Base-by-base conservation (phyloP, 2,329 filamentous ascomycete genomes). In the Penicillium concentricum region DNA sequence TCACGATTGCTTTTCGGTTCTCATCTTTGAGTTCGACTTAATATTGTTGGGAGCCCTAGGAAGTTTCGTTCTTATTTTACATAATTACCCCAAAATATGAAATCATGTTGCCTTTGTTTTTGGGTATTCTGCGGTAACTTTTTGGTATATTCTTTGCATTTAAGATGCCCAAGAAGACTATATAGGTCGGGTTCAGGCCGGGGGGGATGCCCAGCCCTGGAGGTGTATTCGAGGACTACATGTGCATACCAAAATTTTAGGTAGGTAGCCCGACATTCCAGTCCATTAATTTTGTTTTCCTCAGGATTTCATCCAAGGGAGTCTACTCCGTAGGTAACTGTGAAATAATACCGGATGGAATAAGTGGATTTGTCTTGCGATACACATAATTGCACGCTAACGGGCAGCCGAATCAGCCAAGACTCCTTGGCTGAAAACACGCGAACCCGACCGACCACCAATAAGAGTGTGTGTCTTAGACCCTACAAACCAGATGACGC, bases 301-400 rank as follows among this genome's bases (percentile, higher is more conserved):
- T 12, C 13, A 24, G 5, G 5, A 26, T 26, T 26, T 26, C 24
- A 26, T 26, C 6, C 24, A 26, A 26, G 24, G 6, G 24, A 26
- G 24, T 26, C 24, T 26, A 26, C 24, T 26, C 24, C 24, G 24
- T 26, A n/a, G n/a, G n/a, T n/a, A n/a, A n/a, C n/a, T n/a, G 24
- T 10, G 28, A 28, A 28, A 28, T 28, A 28, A 8, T 28, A 28
- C 28, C 24, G 24, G 6, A 28, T 28, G 28, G 2, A 28, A 7
- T 12, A 34, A 48, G 51, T 54, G 51, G 42, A 39, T 48, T 30
- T 12, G 49, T 16, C 30, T 34, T 13, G 35, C 51, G 28, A 49
- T 42, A 49, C 43, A 42, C 35, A 46, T 28, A 46, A 28, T 45
- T 37, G 34, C 28, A 47, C 51, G 20, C 51, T 54, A 54, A 30